Conservation (phyloP, 2,329 filamentous ascomycete genomes). For the Claviceps quebecensis region DNA sequence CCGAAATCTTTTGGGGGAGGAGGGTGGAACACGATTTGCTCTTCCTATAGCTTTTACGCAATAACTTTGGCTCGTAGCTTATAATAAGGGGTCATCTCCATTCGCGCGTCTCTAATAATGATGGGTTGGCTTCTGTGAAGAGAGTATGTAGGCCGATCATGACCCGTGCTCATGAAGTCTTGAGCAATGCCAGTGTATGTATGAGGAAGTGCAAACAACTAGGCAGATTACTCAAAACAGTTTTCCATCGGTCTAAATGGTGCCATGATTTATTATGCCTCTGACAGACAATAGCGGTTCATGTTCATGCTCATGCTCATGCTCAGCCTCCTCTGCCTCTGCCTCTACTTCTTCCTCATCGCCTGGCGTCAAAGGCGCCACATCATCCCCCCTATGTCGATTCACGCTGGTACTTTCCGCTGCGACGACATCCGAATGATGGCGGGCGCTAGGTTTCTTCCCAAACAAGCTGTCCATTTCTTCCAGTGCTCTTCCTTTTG, state of each 20-base stretch:
- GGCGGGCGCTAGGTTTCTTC: not conserved
- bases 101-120: no score
- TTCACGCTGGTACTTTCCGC: not conserved
- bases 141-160: no score
- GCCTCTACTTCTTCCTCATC: not conserved
- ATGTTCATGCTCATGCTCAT: conserved; percentile 6
- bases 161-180: no score
- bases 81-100: no score
- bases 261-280: no score
- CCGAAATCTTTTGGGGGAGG: no score
- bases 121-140: no score
- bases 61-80: no score
- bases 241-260: no score
- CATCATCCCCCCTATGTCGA: not conserved
- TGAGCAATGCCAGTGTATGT: no score
- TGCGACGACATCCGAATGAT: not conserved
- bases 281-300: conserved; percentile 4
- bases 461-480: conserved; percentile 31
- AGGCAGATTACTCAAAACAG: not conserved
- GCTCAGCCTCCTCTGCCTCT: conserved; percentile 2
- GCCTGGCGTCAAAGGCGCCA: not conserved
- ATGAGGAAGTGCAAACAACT: no score
- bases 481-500: conserved; percentile 26
- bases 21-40: not conserved
- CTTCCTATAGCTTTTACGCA: not conserved